These are phyloP conservation scores for Plasmodium gaboni DNA, from an alignment of 169 alveolate species.

Conservation along the genomic window DNA sequence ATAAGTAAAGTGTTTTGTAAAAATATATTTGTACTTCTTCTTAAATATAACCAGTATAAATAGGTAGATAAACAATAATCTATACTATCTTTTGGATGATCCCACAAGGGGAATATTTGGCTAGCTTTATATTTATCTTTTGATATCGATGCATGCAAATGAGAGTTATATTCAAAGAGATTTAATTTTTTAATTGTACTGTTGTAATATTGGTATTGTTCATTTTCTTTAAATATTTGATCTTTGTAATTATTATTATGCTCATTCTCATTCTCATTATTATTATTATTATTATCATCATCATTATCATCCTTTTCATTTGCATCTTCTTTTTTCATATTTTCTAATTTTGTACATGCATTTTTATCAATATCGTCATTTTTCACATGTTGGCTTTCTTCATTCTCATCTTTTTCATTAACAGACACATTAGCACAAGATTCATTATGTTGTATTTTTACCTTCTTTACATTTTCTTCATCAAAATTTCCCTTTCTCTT, in stretches of 20 bases:
- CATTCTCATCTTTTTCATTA: not conserved
- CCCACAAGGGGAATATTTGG: slow-evolving; percentile 90
- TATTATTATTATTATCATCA: slow-evolving; percentile 5
- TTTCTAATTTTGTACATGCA: slow-evolving; percentile 11
- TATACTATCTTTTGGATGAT: slow-evolving; percentile 85
- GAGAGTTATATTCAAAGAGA: slow-evolving; percentile 57
- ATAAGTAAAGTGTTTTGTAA: slow-evolving; percentile 89
- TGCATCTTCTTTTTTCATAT: slow-evolving; percentile 5
- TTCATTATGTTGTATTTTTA: not conserved
- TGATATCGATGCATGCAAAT: slow-evolving; percentile 52
- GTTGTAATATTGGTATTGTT: slow-evolving; percentile 30
- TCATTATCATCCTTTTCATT: slow-evolving; percentile 4
- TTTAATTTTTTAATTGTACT: slow-evolving; percentile 17
- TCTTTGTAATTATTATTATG: slow-evolving; percentile 8
- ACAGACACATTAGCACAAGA: slow-evolving; percentile 7
- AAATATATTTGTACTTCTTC: slow-evolving; percentile 86
- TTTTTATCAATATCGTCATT: not conserved
- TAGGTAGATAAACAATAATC: slow-evolving; percentile 92
- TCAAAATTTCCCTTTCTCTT: slow-evolving; percentile 31
- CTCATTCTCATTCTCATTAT: not conserved
- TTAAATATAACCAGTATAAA: slow-evolving; percentile 90
- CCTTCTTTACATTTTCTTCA: slow-evolving; percentile 13
- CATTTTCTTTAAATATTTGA: not conserved
- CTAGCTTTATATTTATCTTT: slow-evolving; percentile 71
- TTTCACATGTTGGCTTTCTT: slow-evolving; percentile 1